Percentiles rank a stretch among this genome's conserved stretches.
Conservation (phyloP, 1,284 basidiomycete genomes). For the Laetiporus sulphureus region DNA sequence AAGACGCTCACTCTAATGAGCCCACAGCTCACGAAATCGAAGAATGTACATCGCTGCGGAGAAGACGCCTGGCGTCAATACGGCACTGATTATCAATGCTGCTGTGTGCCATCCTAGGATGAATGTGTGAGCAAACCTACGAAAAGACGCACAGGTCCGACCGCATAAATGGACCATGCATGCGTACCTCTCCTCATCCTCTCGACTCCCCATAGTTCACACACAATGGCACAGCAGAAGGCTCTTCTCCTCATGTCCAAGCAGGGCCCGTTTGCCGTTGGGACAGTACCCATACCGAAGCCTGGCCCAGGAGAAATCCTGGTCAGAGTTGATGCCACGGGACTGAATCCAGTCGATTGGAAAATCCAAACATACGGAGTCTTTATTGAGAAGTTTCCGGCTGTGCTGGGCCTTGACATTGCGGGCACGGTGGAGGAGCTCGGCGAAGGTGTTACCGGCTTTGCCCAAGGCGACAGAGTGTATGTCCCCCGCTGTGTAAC, state of each 20-base stretch:
- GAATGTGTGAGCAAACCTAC: too few species aligned
- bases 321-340: slow-evolving; percentile 27
- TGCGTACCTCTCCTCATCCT: too few species aligned
- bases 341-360: slow-evolving; percentile 34
- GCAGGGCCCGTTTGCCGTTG: neutral
- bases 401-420: slow-evolving; percentile 42
- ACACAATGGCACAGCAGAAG: neutral
- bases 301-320: slow-evolving; percentile 20
- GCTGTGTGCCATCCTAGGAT: too few species aligned
- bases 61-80: too few species aligned
- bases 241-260: neutral
- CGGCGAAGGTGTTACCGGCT: slow-evolving; percentile 33
- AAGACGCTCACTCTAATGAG: too few species aligned
- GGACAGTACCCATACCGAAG: neutral
- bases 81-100: too few species aligned
- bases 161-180: too few species aligned
- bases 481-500: slow-evolving; percentile 10
- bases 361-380: slow-evolving; percentile 27
- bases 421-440: slow-evolving; percentile 40
- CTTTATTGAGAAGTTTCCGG: slow-evolving; percentile 25
- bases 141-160: too few species aligned
- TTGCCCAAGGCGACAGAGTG: slow-evolving; percentile 45
- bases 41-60: too few species aligned
- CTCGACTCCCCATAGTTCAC: too few species aligned
- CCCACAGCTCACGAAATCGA: too few species aligned